Conservation (phyloP, 768 basidiomycete species). For the Suillus subaureus region DNA sequence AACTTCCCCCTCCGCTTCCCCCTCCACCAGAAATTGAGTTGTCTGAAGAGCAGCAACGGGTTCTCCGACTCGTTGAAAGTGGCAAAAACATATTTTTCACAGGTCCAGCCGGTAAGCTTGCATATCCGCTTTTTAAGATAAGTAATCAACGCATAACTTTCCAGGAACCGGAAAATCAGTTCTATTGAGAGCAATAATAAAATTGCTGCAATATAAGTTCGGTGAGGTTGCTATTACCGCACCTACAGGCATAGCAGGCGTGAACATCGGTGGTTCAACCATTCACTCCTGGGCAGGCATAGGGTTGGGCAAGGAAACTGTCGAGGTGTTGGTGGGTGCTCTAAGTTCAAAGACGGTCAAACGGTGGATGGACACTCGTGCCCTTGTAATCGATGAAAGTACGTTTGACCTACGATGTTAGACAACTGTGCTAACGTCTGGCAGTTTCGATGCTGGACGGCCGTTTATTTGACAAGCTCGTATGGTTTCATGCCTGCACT, state of each 20-base stretch:
- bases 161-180: slow-evolving; percentile 74
- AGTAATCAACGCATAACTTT: background rate
- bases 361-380: slow-evolving; percentile 54
- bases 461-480: slow-evolving; percentile 69
- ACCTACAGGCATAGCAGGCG: slow-evolving; percentile 63
- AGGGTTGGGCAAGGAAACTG: slow-evolving; percentile 54
- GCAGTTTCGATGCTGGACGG: slow-evolving; percentile 81
- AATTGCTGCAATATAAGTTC: slow-evolving; percentile 34
- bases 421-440: slow-evolving; percentile 12
- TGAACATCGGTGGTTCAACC: slow-evolving; percentile 72
- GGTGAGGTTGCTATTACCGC: slow-evolving; percentile 60
- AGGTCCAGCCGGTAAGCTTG: slow-evolving; percentile 61
- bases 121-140: slow-evolving; percentile 1
- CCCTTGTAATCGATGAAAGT: slow-evolving; percentile 79
- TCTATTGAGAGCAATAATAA: slow-evolving; percentile 63
- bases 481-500: slow-evolving; percentile 40
- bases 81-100: slow-evolving; percentile 74
- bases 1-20: slow-evolving; percentile 6
- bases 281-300: slow-evolving; percentile 71
- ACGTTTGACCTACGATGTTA: slow-evolving; percentile 1
- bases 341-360: slow-evolving; percentile 29
- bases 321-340: slow-evolving; percentile 42
- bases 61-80: slow-evolving; percentile 49
- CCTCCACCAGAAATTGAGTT: slow-evolving; percentile 22
- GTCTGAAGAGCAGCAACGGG: slow-evolving; percentile 42